These are phyloP conservation scores for Penicillium diatomitis DNA, from an alignment of 495 filamentous ascomycete species.

Conservation along the genomic window DNA sequence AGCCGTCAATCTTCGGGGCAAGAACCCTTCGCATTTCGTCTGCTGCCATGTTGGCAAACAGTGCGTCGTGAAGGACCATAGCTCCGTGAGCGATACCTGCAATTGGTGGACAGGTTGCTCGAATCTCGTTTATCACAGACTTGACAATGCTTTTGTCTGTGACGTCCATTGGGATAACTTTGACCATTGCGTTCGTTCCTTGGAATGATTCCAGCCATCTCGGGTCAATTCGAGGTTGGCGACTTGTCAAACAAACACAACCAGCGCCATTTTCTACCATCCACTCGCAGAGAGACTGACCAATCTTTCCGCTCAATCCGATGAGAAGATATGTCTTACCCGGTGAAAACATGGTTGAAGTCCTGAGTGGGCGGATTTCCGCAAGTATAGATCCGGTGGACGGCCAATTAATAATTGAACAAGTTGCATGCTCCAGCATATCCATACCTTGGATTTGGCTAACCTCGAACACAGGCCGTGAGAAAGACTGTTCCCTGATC, in stretches of 20 bases:
- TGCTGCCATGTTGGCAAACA: constrained; percentile 7
- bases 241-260: constrained; percentile 38
- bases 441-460: no score
- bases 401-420: neutral
- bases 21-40: neutral
- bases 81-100: constrained; percentile 9
- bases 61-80: constrained; percentile 14
- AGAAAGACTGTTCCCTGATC: no score
- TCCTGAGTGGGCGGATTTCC: neutral
- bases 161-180: constrained; percentile 4
- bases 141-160: neutral
- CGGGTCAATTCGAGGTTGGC: constrained; percentile 37
- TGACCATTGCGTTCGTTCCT: neutral
- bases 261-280: constrained; percentile 44
- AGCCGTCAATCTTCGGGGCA: constrained; percentile 18
- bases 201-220: constrained; percentile 24
- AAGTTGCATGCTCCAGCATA: neutral
- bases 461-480: no score
- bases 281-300: constrained; percentile 46
- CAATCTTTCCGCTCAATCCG: constrained; percentile 46
- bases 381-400: neutral
- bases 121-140: neutral
- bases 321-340: constrained; percentile 46
- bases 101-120: constrained; percentile 4
- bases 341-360: neutral